Base-by-base conservation (phyloP, 352 stramenopile species). In the Globisporangium ultimum region DNA sequence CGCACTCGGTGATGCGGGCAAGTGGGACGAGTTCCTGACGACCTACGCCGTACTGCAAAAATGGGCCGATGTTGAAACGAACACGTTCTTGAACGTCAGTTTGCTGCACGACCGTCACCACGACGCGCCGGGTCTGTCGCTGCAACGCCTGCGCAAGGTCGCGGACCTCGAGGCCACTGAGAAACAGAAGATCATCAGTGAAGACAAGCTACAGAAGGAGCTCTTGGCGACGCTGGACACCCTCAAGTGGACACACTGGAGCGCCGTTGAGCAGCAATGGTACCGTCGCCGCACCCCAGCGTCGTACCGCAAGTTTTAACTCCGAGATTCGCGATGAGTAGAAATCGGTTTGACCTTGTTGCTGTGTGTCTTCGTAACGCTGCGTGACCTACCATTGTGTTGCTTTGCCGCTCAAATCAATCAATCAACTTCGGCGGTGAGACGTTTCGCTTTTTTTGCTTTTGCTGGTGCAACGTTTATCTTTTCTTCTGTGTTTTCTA, bases 81-180 rank as follows among this genome's bases (percentile, higher is more conserved):
- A 71, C 22, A 68, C 74, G 60, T 84, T 78, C 47, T 48, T 91
- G 43, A 67, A 84, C 32, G 80, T 90, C 8, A 65, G 72, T 24
- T 53, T 92, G 55, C 61, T 90, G 36, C 74, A 88, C 32, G 76
- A 94, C 58, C 59, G 72, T 10, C 84, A 84, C 53, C 69, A 79
- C 24, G 59, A 68, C 9, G 61, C 73, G 8, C 58, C 59, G 0
- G 84, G 82, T 0, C 64, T 90, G 13, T 70, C 78, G 34, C 51
- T 92, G 8, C 79, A 94, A 61, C 82, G 82, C 18, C 75, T 94
- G 28, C 82, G 76, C 18, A 91, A 90, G 68, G 71, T 91, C 13
- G 67, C 73, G n/a, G 75, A 73, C 4, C 47, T 90, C 42, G 78
- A 89, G 17, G 50, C 70, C 17, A 65, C 72, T 28, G 84, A 94